phyloP scores from a whole-genome alignment of 2,329 filamentous ascomycete genomes.

The Ceratocystiopsis minuta region DNA sequence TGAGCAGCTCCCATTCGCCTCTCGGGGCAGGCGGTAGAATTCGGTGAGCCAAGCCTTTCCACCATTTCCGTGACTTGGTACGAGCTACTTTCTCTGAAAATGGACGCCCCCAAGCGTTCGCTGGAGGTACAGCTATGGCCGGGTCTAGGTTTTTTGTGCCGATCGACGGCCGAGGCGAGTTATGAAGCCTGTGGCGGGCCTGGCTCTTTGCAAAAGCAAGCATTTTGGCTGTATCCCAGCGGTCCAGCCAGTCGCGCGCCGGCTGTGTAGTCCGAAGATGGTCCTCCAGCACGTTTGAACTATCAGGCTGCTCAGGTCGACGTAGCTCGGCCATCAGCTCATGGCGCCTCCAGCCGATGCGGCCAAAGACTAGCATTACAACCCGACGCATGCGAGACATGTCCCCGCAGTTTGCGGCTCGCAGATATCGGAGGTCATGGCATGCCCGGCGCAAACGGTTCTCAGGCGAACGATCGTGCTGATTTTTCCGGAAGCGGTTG shows the following conservation, averaged over 20 bases:
- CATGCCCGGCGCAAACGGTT: slow-evolving; percentile 23
- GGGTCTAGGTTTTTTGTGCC: slow-evolving; percentile 19
- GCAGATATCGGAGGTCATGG: slow-evolving; percentile 27
- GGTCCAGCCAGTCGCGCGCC: slow-evolving; percentile 24
- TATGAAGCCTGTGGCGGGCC: slow-evolving; percentile 12
- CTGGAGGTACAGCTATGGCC: slow-evolving; percentile 18
- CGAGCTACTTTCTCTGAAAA: slow-evolving; percentile 20
- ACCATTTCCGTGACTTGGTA: slow-evolving; percentile 29
- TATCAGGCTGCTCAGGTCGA: slow-evolving; percentile 17
- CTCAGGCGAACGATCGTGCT: slow-evolving; percentile 10
- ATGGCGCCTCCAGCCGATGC: slow-evolving; percentile 31
- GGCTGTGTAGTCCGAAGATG: neutral
- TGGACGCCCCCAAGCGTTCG: slow-evolving; percentile 32
- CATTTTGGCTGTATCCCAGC: slow-evolving; percentile 31
- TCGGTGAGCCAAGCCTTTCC: slow-evolving; percentile 25
- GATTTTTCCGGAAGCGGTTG: slow-evolving; percentile 26
- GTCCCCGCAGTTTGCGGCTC: slow-evolving; percentile 35
- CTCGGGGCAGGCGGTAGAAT: slow-evolving; percentile 35
- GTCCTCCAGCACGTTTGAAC: slow-evolving; percentile 23
- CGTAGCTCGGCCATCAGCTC: slow-evolving; percentile 24
- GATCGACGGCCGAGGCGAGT: slow-evolving; percentile 13
- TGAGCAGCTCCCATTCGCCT: slow-evolving; percentile 38
- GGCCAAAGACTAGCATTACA: slow-evolving; percentile 32
- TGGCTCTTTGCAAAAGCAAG: slow-evolving; percentile 24
- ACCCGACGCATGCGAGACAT: slow-evolving; percentile 26